A percentile compares a stretch with the other conserved stretches of the same genome.
Evolutionary conservation across 441 rosid genomes (phyloP).

Genomic region (Gossypium trilobum): DNA sequence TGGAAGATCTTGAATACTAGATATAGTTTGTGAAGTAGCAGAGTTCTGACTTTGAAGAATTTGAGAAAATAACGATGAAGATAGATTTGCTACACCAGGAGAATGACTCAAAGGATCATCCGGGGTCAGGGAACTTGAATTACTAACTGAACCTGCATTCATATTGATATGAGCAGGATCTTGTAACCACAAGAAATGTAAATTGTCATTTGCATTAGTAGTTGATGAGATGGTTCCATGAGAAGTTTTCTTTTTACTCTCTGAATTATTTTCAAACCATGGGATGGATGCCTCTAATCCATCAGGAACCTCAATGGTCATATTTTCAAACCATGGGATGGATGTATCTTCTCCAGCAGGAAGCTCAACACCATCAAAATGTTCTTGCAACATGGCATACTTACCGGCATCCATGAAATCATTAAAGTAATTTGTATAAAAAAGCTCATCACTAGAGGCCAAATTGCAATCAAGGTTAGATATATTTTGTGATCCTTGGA

Average conservation of each 20-base stretch:
- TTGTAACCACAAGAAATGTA: slow-evolving; percentile 12
- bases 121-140: slow-evolving; percentile 19
- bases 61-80: slow-evolving; percentile 15
- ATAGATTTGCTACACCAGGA: slow-evolving; percentile 16
- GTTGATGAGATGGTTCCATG: slow-evolving; percentile 21
- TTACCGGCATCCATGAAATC: slow-evolving; percentile 32
- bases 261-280: slow-evolving; percentile 28
- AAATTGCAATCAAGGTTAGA: slow-evolving; percentile 29
- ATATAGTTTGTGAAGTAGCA: slow-evolving; percentile 21
- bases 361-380: slow-evolving; percentile 51
- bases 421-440: slow-evolving; percentile 20
- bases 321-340: slow-evolving; percentile 40
- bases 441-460: slow-evolving; percentile 28
- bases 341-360: slow-evolving; percentile 76
- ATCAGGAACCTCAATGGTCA: slow-evolving; percentile 44
- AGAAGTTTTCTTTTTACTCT: slow-evolving; percentile 19
- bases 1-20: slow-evolving; percentile 12
- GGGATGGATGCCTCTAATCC: slow-evolving; percentile 70
- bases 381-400: slow-evolving; percentile 46
- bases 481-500: slow-evolving; percentile 27
- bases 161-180: slow-evolving; percentile 16
- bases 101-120: slow-evolving; percentile 16
- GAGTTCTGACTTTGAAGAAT: slow-evolving; percentile 20
- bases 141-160: slow-evolving; percentile 21
- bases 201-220: slow-evolving; percentile 14